These are phyloP conservation scores for Rhodocollybia butyracea DNA, from an alignment of 768 basidiomycete species.

Conservation along the genomic window DNA sequence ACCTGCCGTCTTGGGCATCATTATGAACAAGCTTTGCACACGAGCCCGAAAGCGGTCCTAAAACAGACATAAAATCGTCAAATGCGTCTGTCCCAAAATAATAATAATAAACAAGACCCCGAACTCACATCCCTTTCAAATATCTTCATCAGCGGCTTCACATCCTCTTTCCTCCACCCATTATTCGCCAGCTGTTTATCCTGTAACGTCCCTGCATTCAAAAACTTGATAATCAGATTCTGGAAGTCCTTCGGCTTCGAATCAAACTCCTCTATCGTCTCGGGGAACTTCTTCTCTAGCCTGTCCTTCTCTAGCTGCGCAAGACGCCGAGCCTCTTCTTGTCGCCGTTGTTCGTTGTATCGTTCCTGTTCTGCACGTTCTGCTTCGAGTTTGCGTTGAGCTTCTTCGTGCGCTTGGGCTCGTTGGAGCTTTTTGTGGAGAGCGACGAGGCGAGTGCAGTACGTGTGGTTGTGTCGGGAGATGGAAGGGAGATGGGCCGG, in stretches of 20 bases:
- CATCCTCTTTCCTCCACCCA: not conserved
- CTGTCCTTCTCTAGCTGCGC: not conserved
- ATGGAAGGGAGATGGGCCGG: not conserved
- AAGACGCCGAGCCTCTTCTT: not conserved
- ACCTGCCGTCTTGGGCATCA: not conserved
- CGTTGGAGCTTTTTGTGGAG: not conserved
- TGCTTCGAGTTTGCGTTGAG: too few relatives aligned
- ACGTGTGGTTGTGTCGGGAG: not conserved
- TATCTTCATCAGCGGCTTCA: slow-evolving; percentile 1
- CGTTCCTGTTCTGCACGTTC: not conserved
- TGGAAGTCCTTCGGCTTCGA: slow-evolving; percentile 1
- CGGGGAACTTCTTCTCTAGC: not conserved
- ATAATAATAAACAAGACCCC: not conserved
- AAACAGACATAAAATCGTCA: not conserved
- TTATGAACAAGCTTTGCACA: not conserved
- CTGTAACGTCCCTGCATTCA: slow-evolving; percentile 3
- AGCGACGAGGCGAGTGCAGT: not conserved
- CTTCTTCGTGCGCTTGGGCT: not conserved
- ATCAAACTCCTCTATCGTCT: slow-evolving; percentile 1
- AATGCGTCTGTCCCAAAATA: not conserved
- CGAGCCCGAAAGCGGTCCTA: not conserved
- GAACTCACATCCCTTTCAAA: slow-evolving; percentile 10
- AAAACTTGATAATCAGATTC: not conserved
- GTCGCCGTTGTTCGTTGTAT: not conserved
- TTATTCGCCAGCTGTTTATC: not conserved